Evolutionary conservation across 192 early-diverging fungal species (phyloP).

Genomic region (Coemansia biformis): DNA sequence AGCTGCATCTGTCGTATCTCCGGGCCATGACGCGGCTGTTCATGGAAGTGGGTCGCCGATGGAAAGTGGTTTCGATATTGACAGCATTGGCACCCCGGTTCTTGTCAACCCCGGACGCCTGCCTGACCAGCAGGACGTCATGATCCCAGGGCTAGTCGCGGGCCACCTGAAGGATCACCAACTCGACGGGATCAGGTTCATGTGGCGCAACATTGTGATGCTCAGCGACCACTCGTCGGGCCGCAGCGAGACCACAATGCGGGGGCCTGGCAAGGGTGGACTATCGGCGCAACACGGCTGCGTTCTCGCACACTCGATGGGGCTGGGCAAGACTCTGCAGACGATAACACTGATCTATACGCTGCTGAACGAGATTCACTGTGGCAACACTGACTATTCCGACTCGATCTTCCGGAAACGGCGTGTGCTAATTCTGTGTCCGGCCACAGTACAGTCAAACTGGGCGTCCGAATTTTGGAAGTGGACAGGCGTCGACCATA

Average conservation of each 20-base stretch:
- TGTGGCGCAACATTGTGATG: slow-evolving; percentile 76
- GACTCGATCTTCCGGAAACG: slow-evolving; percentile 52
- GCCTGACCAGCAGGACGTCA: slow-evolving; percentile 11
- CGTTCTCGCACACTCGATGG: slow-evolving; percentile 81
- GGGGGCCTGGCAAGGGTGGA: no score
- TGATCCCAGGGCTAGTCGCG: slow-evolving; percentile 54
- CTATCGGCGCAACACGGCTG: slow-evolving; percentile 64
- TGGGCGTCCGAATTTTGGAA: slow-evolving; percentile 68
- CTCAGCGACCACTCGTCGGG: slow-evolving; percentile 51
- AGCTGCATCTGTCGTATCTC: no score
- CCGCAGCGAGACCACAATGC: no score
- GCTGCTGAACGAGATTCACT: slow-evolving; percentile 56
- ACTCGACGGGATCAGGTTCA: slow-evolving; percentile 70
- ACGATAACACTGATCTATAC: slow-evolving; percentile 68
- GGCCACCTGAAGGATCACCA: slow-evolving; percentile 62
- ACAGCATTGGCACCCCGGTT: slow-evolving; percentile 14
- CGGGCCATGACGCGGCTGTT: no score
- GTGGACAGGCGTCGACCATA: slow-evolving; percentile 53
- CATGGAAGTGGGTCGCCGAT: no score
- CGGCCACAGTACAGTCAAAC: slow-evolving; percentile 63
- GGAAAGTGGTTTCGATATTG: neutral
- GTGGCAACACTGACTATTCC: slow-evolving; percentile 48
- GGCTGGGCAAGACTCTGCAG: slow-evolving; percentile 81
- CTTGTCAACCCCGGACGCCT: slow-evolving; percentile 57
- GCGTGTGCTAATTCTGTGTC: slow-evolving; percentile 68